Base-by-base conservation (phyloP, 306 rosid species). In the Rosa rugosa region DNA sequence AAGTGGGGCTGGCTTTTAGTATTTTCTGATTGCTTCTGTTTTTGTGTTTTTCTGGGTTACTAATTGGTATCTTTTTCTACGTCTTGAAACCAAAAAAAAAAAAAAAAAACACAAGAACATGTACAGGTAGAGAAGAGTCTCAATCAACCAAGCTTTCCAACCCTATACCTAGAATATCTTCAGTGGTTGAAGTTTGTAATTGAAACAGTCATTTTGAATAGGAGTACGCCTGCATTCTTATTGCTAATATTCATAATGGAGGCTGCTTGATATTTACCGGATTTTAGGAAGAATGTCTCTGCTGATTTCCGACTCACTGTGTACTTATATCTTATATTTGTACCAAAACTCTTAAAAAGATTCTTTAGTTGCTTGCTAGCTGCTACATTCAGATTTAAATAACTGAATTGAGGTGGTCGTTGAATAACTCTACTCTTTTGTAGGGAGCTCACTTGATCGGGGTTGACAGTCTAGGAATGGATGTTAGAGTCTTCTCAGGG, bases 401-500 rank as follows among this genome's bases (percentile, higher is more conserved):
- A 73, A 56, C 23, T 74, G n/a, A 54, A 74, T 40, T 54, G 51
- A 7, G 36, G 50, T 54, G 16, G n/a, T 40, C 14, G 44, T 41
- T 18, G 4, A 57, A 74, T 56, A 38, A 31, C 36, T 31, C 36
- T 31, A 40, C 77, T 73, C 25, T 66, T 18, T 82, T 84, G 44
- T 81, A 94, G 99, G 92, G 88, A 81, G 99, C 99, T 76, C 81
- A 70, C 82, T 86, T 94, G 85, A 86, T 92, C 53, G 97, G 99
- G 63, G 89, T 94, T 65, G 99, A 94, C 87, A 86, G 95, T 81
- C 93, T 94, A 74, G 99, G 99, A 80, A 73, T 94, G 89, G 97
- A 94, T 83, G 92, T 92, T 71, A 88, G 99, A 83, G 85, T 92
- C 71, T 83, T 84, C 57, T 81, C 85, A 2, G 97, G 97, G 73